Evolutionary conservation across 352 stramenopile genomes (phyloP).

Genomic region (Phytophthora cajani): DNA sequence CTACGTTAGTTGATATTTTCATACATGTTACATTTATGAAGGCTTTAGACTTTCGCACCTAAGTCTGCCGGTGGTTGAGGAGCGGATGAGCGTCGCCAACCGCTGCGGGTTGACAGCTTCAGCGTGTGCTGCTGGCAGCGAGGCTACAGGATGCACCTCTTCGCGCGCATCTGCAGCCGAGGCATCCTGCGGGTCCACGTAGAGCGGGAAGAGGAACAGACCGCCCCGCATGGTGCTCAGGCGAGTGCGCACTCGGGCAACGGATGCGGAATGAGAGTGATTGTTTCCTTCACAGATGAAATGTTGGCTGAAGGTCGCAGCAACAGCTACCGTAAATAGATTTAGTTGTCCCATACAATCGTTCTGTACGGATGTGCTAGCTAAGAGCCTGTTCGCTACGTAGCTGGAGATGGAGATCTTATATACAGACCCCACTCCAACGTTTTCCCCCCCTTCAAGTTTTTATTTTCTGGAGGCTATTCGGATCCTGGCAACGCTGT

Average conservation of each 20-base stretch:
- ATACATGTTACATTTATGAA: background rate
- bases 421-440: too few relatives aligned
- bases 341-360: background rate
- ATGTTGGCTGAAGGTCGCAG: constrained; percentile 33
- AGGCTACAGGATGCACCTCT: constrained; percentile 28
- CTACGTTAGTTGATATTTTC: background rate
- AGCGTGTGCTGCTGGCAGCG: constrained; percentile 4
- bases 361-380: background rate
- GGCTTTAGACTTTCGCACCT: constrained; percentile 35
- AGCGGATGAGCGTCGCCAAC: constrained; percentile 49
- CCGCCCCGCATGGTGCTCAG: constrained; percentile 53
- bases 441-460: too few relatives aligned
- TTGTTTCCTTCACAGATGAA: constrained; percentile 14
- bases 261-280: constrained; percentile 39
- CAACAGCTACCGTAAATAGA: constrained; percentile 16
- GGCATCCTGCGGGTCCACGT: constrained; percentile 40
- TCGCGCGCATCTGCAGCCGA: constrained; percentile 31
- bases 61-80: constrained; percentile 39
- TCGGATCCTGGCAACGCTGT: too few relatives aligned
- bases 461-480: too few relatives aligned
- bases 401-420: too few relatives aligned
- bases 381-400: too few relatives aligned
- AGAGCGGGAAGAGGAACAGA: constrained; percentile 65
- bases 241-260: constrained; percentile 1
- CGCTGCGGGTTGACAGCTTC: constrained; percentile 44